A percentile compares a stretch with the other conserved stretches of the same genome.
Evolutionary conservation across 768 basidiomycete species (phyloP).

Genomic region (Russula virescens): DNA sequence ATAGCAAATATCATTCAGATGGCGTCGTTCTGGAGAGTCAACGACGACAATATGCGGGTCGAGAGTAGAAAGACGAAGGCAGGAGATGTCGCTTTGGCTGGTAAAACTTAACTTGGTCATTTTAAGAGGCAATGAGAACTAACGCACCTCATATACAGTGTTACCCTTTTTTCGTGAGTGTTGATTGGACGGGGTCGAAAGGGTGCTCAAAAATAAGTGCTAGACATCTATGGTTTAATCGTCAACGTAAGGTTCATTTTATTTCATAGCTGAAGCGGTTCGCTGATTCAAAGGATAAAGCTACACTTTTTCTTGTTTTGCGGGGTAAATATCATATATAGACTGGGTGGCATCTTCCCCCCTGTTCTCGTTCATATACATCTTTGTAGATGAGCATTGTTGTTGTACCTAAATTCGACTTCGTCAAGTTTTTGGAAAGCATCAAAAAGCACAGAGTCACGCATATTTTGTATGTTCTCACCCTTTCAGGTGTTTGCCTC

Average conservation of each 20-base stretch:
- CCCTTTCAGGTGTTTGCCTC: background rate
- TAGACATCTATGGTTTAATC: slow-evolving; percentile 44
- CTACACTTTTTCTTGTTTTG: slow-evolving; percentile 29
- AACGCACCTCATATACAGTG: slow-evolving; percentile 21
- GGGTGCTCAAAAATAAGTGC: background rate
- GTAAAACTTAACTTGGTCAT: slow-evolving; percentile 31
- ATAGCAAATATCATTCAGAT: slow-evolving; percentile 45
- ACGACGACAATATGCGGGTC: slow-evolving; percentile 33
- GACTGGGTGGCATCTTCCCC: background rate
- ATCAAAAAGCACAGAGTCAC: slow-evolving; percentile 31
- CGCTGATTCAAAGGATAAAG: slow-evolving; percentile 22
- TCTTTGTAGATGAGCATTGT: slow-evolving; percentile 30
- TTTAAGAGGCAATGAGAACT: background rate
- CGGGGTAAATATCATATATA: slow-evolving; percentile 22
- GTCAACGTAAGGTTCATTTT: slow-evolving; percentile 16
- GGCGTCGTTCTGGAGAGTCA: slow-evolving; percentile 19
- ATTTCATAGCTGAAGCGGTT: background rate
- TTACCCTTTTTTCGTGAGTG: slow-evolving; percentile 30
- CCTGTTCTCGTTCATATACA: background rate
- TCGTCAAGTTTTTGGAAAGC: slow-evolving; percentile 31
- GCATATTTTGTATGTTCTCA: slow-evolving; percentile 30
- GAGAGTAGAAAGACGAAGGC: slow-evolving; percentile 40
- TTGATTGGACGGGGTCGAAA: background rate
- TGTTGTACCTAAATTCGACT: slow-evolving; percentile 33
- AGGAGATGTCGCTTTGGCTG: slow-evolving; percentile 55